These are phyloP conservation scores for Plasmodium falciparum DNA, from an alignment of 169 alveolate genomes.

Conservation along the genomic window DNA sequence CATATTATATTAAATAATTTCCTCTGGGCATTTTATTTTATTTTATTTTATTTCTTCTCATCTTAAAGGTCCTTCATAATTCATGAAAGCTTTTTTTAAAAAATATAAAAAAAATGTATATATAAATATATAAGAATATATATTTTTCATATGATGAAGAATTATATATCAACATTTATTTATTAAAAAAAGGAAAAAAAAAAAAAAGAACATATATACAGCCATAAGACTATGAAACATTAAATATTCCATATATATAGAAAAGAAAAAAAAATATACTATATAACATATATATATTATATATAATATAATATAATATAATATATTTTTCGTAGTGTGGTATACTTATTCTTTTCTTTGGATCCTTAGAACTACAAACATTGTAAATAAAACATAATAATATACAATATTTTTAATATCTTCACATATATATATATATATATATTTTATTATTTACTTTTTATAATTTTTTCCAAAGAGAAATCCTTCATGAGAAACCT, in stretches of 20 bases:
- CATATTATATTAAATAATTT: background rate
- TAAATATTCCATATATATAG: too few relatives aligned
- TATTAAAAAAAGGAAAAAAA: slow-evolving; percentile 18
- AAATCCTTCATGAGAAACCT: slow-evolving; percentile 77
- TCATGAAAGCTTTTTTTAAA: slow-evolving; percentile 29
- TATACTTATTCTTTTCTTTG: slow-evolving; percentile 27
- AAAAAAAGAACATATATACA: background rate
- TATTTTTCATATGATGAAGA: too few relatives aligned
- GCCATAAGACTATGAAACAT: too few relatives aligned
- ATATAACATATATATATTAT: too few relatives aligned
- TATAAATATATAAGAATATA: too few relatives aligned
- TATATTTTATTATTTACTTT: slow-evolving; percentile 32
- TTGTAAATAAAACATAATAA: background rate
- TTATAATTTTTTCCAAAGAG: slow-evolving; percentile 73
- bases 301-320: too few relatives aligned
- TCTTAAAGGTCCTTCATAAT: slow-evolving; percentile 68
- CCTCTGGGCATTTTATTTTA: background rate
- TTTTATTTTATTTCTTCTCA: slow-evolving; percentile 2
- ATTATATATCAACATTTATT: background rate
- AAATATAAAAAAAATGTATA: slow-evolving; percentile 3
- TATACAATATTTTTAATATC: too few relatives aligned
- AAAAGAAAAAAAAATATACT: too few relatives aligned
- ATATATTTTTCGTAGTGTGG: too few relatives aligned
- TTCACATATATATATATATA: too few relatives aligned
- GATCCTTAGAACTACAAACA: slow-evolving; percentile 22